Evolutionary conservation across 2,329 filamentous ascomycete species (phyloP), one percentile per base, ranked within the genome.

Genomic region (Keithomyces neogunnii): DNA sequence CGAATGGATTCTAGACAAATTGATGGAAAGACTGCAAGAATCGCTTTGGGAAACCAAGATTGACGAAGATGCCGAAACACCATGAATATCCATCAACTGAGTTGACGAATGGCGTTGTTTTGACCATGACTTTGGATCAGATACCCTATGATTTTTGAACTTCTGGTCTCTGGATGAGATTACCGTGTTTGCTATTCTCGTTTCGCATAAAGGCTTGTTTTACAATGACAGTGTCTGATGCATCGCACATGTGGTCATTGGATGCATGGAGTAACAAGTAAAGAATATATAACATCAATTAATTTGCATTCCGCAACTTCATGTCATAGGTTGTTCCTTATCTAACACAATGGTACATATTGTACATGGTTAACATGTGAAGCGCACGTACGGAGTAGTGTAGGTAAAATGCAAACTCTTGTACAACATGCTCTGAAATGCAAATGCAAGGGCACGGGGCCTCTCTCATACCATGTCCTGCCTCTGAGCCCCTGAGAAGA

Each of bases 1-100:
- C 11, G 80, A 88, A 62, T 90, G 86, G 86, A 80, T 90, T 36
- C 64, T 89, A 40, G 82, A 88, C 53, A 74, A 79, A 53, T 64
- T 90, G 48, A 77, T 77, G 54, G 71, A 73, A 48, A 76, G 69
- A 53, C 69, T 91, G 38, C 60, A 62, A 26, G 64, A 68, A 55
- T 65, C 60, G 5, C 51, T 69, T 9, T 56, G 55, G 51, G 45
- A 53, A 45, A 50, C 39, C 8, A 54, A 51, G 29, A 32, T 52
- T 19, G 47, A 54, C 39, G 47, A 48, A 29, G 50, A 54, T 45
- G 44, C 35, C 29, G 30, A 44, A 35, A 35, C 42, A 35, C 31
- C 29, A 28, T 45, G 40, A 44, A 28, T 44, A 10, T 44, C 7
- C 30, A 29, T 44, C 26, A 4, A 2, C n/a, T 44, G 9, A 19